phyloP scores from a whole-genome alignment of 805 yeast species.

The Limtongia smithiae region DNA sequence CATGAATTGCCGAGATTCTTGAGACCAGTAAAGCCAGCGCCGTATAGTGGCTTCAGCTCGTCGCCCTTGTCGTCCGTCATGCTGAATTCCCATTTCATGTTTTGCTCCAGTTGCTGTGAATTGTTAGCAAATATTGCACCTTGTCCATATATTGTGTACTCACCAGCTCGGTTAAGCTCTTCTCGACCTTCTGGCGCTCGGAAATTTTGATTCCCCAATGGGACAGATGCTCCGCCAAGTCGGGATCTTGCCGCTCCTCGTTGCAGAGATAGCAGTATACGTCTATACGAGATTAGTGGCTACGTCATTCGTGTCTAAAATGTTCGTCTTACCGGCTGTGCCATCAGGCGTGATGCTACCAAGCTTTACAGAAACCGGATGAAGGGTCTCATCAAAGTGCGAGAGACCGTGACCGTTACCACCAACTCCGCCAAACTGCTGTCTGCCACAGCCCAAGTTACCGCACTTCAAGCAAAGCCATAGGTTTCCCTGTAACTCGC shows the following conservation, averaged over 20 bases:
- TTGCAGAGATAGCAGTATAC: constrained; percentile 84
- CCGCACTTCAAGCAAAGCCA: constrained; percentile 96
- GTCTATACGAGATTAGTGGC: constrained; percentile 42
- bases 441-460: constrained; percentile 87
- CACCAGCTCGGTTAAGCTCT: constrained; percentile 70
- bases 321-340: constrained; percentile 39
- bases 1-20: constrained; percentile 92
- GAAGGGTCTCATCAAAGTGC: constrained; percentile 60
- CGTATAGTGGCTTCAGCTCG: constrained; percentile 61
- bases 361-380: constrained; percentile 81
- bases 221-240: constrained; percentile 46
- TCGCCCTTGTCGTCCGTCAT: constrained; percentile 71
- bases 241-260: constrained; percentile 80
- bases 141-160: neutral
- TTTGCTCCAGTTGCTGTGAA: constrained; percentile 73
- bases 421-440: constrained; percentile 89
- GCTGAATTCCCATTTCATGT: constrained; percentile 87
- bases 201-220: constrained; percentile 65
- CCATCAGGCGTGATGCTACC: constrained; percentile 81
- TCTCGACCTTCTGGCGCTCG: constrained; percentile 68
- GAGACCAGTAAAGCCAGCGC: constrained; percentile 76
- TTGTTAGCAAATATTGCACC: neutral
- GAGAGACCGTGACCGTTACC: constrained; percentile 87
- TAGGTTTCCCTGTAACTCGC: constrained; percentile 62
- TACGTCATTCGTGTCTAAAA: no score